Evolutionary conservation across 257 asterid genomes (phyloP), one percentile per base, ranked within the genome.

Genomic region (Jaltomata sinuosa): DNA sequence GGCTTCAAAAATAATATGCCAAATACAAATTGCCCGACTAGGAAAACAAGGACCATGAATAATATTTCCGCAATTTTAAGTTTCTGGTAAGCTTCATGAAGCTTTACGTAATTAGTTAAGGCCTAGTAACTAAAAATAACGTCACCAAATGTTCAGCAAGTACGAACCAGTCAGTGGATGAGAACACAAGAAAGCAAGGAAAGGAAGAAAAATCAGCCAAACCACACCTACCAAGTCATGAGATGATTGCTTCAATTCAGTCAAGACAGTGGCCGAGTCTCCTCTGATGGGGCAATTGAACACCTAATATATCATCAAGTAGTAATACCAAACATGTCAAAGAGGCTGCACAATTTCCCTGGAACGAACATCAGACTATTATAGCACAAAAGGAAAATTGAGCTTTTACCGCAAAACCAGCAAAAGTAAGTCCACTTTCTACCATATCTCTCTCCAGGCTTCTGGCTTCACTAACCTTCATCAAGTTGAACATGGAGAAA

Each of bases 401-500:
- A 87, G 77, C 42, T 78, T 85, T 83, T 94, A 94, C 99, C 93
- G 97, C 98, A 90, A 96, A 96, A 85, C 99, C 99, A 89, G 97
- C 98, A 89, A 96, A 96, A 74, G 90, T 91, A 84, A 96, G 97
- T 76, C 88, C 97, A 85, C 86, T 91, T 91, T 96, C 99, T 84
- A 94, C 98, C 78, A 85, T 83, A 36, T 91, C 97, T 81, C 99
- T 92, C 81, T 96, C 98, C 92, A 96, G 90, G 91, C 93, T 94
- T 87, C 99, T 92, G 12, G 94, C 98, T 90, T 96, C 98, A 87
- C 97, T 94, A 89, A 96, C 99, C 99, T 96, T 89, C 88, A 90
- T 85, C 83, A 54, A 83, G 61, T 61, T 36, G 85, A 36, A 82
- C 76, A 68, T 40, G 77, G 84, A 71, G 87, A 83, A 59, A 84